Evolutionary conservation across 2,329 filamentous ascomycete species (phyloP).

Genomic region (Beauveria scarabaeidicola): DNA sequence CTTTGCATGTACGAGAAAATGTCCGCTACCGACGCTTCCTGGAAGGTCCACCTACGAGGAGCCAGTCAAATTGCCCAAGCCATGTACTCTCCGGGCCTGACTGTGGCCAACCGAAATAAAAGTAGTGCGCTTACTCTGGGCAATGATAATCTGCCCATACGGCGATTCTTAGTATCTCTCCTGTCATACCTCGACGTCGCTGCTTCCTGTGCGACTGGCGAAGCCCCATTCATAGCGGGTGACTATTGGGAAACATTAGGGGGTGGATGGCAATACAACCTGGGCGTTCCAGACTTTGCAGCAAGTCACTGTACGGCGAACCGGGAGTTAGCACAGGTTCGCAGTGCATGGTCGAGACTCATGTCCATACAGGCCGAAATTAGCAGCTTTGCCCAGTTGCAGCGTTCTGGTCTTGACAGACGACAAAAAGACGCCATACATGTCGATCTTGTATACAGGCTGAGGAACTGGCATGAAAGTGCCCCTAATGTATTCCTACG

Average conservation of each 20-base stretch:
- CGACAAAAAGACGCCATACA: conserved; percentile 10
- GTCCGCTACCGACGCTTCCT: conserved; percentile 21
- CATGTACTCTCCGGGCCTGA: conserved; percentile 12
- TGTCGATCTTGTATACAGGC: conserved; percentile 8
- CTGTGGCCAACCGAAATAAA: neutral
- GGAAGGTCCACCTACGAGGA: conserved; percentile 30
- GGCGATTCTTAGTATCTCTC: conserved; percentile 28
- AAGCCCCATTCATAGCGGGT: conserved; percentile 27
- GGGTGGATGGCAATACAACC: conserved; percentile 28
- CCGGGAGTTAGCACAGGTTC: conserved; percentile 13
- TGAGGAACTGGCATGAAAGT: conserved; percentile 14
- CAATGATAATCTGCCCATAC: conserved; percentile 3
- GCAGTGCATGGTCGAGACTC: conserved; percentile 14
- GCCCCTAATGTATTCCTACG: conserved; percentile 11
- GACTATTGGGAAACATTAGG: conserved; percentile 30
- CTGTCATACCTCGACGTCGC: conserved; percentile 31
- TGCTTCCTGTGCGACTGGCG: conserved; percentile 27
- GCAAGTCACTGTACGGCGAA: neutral
- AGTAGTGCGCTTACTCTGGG: neutral
- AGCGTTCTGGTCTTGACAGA: neutral
- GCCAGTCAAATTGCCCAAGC: conserved; percentile 27
- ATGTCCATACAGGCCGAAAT: conserved; percentile 16
- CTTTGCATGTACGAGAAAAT: conserved; percentile 14
- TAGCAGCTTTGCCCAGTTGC: conserved; percentile 12
- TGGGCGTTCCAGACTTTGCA: conserved; percentile 14